A percentile compares a stretch with the other conserved stretches of the same genome.
Conservation (phyloP, 306 rosid species). For the Mucuna pruriens region DNA sequence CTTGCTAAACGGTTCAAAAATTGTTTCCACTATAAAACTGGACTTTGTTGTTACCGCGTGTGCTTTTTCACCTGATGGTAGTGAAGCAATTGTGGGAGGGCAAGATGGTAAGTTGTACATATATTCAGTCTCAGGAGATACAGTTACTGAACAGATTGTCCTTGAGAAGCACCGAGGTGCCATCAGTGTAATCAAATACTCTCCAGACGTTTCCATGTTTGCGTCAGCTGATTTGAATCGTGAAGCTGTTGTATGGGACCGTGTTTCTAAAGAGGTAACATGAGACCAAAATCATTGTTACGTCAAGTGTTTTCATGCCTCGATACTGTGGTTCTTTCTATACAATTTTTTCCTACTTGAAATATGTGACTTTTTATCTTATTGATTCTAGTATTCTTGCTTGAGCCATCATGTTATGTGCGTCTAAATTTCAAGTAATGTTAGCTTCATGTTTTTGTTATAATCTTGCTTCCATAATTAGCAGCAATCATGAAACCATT, state of each 20-base stretch:
- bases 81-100: conserved; percentile 90
- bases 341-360: background rate
- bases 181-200: conserved; percentile 77
- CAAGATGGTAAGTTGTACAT: conserved; percentile 90
- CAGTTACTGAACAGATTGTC: conserved; percentile 68
- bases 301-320: conserved; percentile 14
- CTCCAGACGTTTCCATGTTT: conserved; percentile 94
- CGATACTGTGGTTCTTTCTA: conserved; percentile 22
- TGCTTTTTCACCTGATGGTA: conserved; percentile 85
- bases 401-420: conserved; percentile 7
- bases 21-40: conserved; percentile 70
- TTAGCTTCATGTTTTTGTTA: background rate
- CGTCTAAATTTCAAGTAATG: conserved; percentile 1
- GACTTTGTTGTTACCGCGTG: conserved; percentile 79
- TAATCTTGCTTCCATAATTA: background rate
- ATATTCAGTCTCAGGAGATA: conserved; percentile 76
- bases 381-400: conserved; percentile 26
- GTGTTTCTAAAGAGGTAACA: conserved; percentile 74
- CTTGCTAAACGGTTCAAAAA: conserved; percentile 67
- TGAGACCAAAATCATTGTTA: conserved; percentile 21
- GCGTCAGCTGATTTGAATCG: conserved; percentile 97
- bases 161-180: conserved; percentile 98
- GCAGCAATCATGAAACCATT: background rate
- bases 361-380: background rate
- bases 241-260: conserved; percentile 96